Evolutionary conservation across 331 rosid species (phyloP), one percentile per base, ranked within the genome.

Genomic region (Rhamnella rubrinervis): DNA sequence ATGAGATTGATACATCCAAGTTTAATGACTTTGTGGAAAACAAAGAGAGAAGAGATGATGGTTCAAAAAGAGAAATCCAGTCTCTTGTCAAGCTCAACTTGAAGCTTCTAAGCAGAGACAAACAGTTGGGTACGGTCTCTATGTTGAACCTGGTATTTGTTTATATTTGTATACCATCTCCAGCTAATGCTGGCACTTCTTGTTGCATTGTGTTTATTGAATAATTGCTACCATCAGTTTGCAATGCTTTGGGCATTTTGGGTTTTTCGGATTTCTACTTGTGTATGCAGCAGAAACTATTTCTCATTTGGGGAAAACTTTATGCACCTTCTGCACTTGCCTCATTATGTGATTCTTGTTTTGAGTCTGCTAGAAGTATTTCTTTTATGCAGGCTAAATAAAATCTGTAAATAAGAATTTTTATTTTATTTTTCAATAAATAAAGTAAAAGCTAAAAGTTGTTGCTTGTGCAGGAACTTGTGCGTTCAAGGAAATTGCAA

Each of bases 31-130:
- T 6, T 6, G 53, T 65, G 47, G 64, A 79, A 59, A 70, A 64
- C 61, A 70, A 71, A 56, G 66, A 63, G 1, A 64, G 64, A 62
- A 74, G 68, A n/a, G 49, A 37, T 37, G 80, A 74, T 58, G 85
- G 82, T 44, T 75, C 80, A 21, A 92, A 92, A 82, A 71, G 83
- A 20, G 88, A 85, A 81, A 92, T 92, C 71, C 83, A 69, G 71
- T 78, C 88, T 70, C 85, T 92, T 65, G 97, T 92, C 62, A 92
- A 92, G 83, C 81, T 77, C 63, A 89, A 87, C 75, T 75, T 87
- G 84, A 92, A 89, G 81, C 74, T 76, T 76, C 77, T 89, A 51
- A 82, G 76, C 77, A 74, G 69, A 67, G 84, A 77, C 77, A 81
- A 79, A 70, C 77, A 20, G 17, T 44, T 92, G 78, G 95, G 96